Percentiles rank a stretch among this genome's conserved stretches.
phyloP scores from a whole-genome alignment of 495 filamentous ascomycete species.

The Penicillium waksmanii region DNA sequence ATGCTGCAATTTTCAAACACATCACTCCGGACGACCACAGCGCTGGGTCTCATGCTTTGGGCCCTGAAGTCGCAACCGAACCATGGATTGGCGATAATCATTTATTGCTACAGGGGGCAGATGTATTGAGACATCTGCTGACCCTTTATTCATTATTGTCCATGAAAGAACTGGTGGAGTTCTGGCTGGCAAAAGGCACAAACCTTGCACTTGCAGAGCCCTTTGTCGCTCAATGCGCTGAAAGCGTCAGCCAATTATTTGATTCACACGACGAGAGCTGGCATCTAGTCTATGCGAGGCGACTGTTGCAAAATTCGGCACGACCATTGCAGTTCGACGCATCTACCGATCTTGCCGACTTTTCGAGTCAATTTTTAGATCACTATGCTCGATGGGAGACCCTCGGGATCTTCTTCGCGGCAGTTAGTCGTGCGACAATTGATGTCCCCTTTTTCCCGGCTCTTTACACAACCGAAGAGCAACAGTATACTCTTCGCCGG shows the following conservation, averaged over 20 bases:
- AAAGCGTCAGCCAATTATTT: conserved; percentile 33
- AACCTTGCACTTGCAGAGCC: conserved; percentile 42
- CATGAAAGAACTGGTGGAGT: conserved; percentile 35
- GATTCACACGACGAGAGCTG: conserved; percentile 30
- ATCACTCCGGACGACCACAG: conserved; percentile 32
- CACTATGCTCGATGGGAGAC: conserved; percentile 48
- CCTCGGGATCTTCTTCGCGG: conserved; percentile 43
- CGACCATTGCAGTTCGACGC: conserved; percentile 31
- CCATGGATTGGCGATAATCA: conserved; percentile 29
- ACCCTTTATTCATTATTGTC: conserved; percentile 26
- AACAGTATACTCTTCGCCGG: conserved; percentile 32
- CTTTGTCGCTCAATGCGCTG: conserved; percentile 32
- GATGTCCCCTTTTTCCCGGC: conserved; percentile 38
- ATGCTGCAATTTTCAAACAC: conserved; percentile 47
- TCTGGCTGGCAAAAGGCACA: conserved; percentile 40
- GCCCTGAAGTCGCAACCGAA: conserved; percentile 14
- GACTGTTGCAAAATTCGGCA: conserved; percentile 39
- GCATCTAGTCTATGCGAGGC: conserved; percentile 36
- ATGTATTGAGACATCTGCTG: conserved; percentile 32
- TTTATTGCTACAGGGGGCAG: conserved; percentile 31
- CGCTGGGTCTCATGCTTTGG: conserved; percentile 8
- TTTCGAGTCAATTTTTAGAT: conserved; percentile 37
- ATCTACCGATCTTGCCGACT: conserved; percentile 27
- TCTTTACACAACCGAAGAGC: conserved; percentile 34
- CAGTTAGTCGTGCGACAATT: conserved; percentile 40